Percentiles rank a stretch among this genome's conserved stretches.
Evolutionary conservation across 1,284 basidiomycete genomes (phyloP).

Genomic region (Heliocybe sulcata): DNA sequence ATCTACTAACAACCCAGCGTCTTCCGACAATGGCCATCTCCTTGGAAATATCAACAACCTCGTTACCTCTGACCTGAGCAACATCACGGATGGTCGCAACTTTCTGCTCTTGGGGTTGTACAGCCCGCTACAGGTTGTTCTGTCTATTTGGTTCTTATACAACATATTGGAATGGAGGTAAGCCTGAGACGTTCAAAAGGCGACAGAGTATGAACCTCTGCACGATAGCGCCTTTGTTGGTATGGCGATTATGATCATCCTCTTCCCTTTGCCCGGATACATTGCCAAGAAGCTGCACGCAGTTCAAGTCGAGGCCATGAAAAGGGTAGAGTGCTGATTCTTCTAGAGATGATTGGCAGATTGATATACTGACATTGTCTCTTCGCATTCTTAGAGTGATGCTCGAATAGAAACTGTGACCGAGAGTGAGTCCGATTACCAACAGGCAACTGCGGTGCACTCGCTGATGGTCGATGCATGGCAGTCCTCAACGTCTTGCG

Average conservation of each 20-base stretch:
- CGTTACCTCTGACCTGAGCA: constrained; percentile 9
- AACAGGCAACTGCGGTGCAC: neutral
- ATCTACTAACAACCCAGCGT: constrained; percentile 2
- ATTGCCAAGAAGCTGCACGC: constrained; percentile 10
- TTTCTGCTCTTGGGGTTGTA: constrained; percentile 3
- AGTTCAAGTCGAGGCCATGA: constrained; percentile 15
- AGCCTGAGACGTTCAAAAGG: constrained; percentile 6
- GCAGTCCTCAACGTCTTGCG: constrained; percentile 29
- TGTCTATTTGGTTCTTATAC: neutral
- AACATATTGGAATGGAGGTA: constrained; percentile 9
- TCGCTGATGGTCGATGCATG: constrained; percentile 8
- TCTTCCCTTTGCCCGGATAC: constrained; percentile 26
- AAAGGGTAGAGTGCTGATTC: constrained; percentile 9
- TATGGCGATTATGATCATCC: constrained; percentile 25
- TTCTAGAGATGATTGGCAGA: too few relatives aligned
- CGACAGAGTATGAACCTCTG: neutral
- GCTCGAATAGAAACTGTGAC: constrained; percentile 29
- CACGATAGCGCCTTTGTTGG: constrained; percentile 16
- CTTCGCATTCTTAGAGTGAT: constrained; percentile 22
- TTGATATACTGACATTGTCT: too few relatives aligned
- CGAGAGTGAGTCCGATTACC: constrained; percentile 14
- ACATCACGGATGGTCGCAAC: constrained; percentile 8
- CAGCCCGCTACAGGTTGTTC: constrained; percentile 4
- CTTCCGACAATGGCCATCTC: constrained; percentile 15
- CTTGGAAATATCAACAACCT: constrained; percentile 30